phyloP scores from a whole-genome alignment of 441 rosid species.

The Pelargonium myrrhifolium region DNA sequence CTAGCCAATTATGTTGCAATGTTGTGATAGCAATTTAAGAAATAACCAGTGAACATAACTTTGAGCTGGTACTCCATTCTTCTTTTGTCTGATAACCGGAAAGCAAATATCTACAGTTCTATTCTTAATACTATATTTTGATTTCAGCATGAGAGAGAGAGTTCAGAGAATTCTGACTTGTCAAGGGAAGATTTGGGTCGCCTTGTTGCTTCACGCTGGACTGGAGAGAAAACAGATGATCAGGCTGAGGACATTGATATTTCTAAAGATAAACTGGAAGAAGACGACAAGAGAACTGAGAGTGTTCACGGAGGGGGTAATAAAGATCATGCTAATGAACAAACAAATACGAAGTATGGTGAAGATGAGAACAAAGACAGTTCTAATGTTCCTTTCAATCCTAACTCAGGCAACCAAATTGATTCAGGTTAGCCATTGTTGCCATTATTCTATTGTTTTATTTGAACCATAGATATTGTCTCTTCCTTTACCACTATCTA shows the following conservation, averaged over 20 bases:
- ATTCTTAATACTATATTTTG: not conserved
- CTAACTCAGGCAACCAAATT: not conserved
- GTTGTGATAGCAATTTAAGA: too few relatives aligned
- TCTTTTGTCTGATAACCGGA: not conserved
- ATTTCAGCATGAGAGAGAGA: slow-evolving; percentile 38
- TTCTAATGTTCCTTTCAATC: not conserved
- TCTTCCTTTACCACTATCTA: not conserved
- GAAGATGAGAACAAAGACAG: not conserved
- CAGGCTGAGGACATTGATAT: slow-evolving; percentile 29
- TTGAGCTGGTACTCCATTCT: not conserved
- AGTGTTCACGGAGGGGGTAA: not conserved
- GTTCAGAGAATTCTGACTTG: slow-evolving; percentile 45
- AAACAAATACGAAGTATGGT: not conserved
- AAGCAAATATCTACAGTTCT: not conserved
- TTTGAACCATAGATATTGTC: not conserved
- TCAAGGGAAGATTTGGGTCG: slow-evolving; percentile 94
- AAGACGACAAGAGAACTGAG: not conserved
- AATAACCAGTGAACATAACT: not conserved
- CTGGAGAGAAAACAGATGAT: slow-evolving; percentile 57
- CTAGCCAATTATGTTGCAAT: too few relatives aligned
- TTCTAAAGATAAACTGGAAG: not conserved
- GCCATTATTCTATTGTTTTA: not conserved
- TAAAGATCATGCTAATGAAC: not conserved
- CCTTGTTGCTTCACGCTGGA: slow-evolving; percentile 96
- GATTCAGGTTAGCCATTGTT: not conserved